Conservation (phyloP, 73 alveolate genomes). For the Blepharisma stoltei region DNA sequence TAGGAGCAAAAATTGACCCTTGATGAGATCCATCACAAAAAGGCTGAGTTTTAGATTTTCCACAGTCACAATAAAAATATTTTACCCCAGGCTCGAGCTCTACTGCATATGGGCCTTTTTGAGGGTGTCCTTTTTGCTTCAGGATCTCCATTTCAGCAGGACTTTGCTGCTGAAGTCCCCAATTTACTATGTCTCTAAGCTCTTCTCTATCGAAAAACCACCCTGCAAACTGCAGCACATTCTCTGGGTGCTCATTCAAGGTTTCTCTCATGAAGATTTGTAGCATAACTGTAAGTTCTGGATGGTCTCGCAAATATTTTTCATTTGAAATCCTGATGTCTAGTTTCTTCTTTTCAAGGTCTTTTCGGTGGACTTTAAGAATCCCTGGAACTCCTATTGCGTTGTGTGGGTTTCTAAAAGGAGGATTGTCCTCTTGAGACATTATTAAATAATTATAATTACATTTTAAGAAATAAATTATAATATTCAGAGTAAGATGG, state of each 20-base stretch:
- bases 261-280: constrained; percentile 67
- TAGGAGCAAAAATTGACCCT: neutral
- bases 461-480: too few relatives aligned
- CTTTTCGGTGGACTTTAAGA: constrained; percentile 52
- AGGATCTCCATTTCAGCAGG: too few relatives aligned
- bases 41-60: neutral
- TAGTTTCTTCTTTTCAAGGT: constrained; percentile 65
- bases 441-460: too few relatives aligned
- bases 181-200: constrained; percentile 52
- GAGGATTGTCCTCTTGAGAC: too few relatives aligned
- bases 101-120: constrained; percentile 4
- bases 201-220: constrained; percentile 75
- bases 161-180: constrained; percentile 36
- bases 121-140: neutral
- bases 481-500: too few relatives aligned
- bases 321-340: constrained; percentile 80
- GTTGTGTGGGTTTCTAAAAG: constrained; percentile 46
- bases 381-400: constrained; percentile 63
- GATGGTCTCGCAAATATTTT: constrained; percentile 81
- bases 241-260: constrained; percentile 85
- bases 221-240: constrained; percentile 79
- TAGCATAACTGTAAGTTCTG: constrained; percentile 74
- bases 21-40: constrained; percentile 27
- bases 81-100: neutral
- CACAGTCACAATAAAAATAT: constrained; percentile 22